Base-by-base conservation (phyloP, 2,329 filamentous ascomycete species). In the Chrysosporium queenslandicum region DNA sequence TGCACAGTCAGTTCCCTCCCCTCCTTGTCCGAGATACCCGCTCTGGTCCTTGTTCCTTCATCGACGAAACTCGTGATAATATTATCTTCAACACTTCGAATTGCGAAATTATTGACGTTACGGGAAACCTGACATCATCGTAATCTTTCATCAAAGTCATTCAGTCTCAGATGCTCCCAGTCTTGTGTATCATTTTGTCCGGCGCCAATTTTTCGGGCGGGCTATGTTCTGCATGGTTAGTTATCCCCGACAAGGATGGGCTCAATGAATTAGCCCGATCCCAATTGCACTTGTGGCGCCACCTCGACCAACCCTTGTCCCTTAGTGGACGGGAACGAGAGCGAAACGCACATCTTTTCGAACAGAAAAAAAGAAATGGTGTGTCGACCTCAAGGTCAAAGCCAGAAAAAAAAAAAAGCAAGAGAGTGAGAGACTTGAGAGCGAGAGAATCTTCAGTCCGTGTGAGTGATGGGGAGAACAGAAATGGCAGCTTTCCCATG, bases 231-330 rank as follows among this genome's bases (percentile, higher is more conserved):
- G 47, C 39, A 50, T 41, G n/a, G 11, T 6, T 6, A 23, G 30
- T 39, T n/a, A n/a, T n/a, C n/a, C n/a, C n/a, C n/a, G 23, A 16
- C 39, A 50, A n/a, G 47, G 47, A 42, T 41, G 16, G 37, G 5
- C 25, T 25, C 25, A 41, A 21, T 32, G 18, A 32, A 42, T 42
- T 50, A 41, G 36, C 47, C 47, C 47, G 47, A 50, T 50, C 47
- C 21, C 36, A 50, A 50, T 32, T 29, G 47, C 47, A 50, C 47
- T 50, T 50, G 47, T 50, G 47, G 47, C 47, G 47, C 47, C 47
- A 50, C 39, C 27, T 42, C 32, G 2, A 16, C n/a, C 37, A 20
- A 21, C 25, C 47, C 36, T 48, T 37, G 46, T 21, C 3, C 25
- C 20, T 14, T n/a, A n/a, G 30, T 27, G 5, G 23, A 32, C 16